Evolutionary conservation across 192 early-diverging fungal genomes (phyloP), one percentile per base, ranked within the genome.

Genomic region (Backusella macrospora): DNA sequence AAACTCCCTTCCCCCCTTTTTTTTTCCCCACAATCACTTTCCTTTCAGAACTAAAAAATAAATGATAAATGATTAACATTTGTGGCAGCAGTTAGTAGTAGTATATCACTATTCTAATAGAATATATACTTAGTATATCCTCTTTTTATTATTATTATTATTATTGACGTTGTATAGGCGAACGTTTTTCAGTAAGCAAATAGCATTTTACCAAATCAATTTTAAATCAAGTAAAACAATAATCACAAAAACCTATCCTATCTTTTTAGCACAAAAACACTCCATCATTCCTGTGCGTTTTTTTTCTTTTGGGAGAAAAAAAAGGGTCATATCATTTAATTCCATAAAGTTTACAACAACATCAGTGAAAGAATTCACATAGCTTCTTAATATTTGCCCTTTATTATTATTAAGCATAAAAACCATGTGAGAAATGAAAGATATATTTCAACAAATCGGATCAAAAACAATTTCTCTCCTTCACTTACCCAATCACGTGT

Each of bases 371-470:
- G 13, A 23, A 9, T 26, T 18, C 7, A 59, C 13, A 59, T 26
- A 12, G 4, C 9, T 0, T 1, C 18, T 9, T 52, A 6, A 10
- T 49, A 2, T 18, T n/a, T 48, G 15, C 14, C 16, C 16, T 59
- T 23, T 55, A 12, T 59, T 59, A 23, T 12, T 8, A 26, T n/a
- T 26, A 26, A 4, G 1, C 6, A 14, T n/a, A 59, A 59, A 59
- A 59, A 23, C 3, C 9, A 59, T 3, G 10, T 59, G 6, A 4
- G 52, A 13, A 23, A 23, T 59, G 26, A 59, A 59, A 59, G 26
- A 4, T 59, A 23, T 23, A 59, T 59, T 26, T 59, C 21, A 59
- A 59, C 52, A 59, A 59, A 59, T 59, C 52, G 52, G 52, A 59
- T 15, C n/a, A 49, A 18, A 49, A 8, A 49, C 48, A 52, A 18